Conservation (phyloP, 768 basidiomycete genomes). For the Ramaria sp. region DNA sequence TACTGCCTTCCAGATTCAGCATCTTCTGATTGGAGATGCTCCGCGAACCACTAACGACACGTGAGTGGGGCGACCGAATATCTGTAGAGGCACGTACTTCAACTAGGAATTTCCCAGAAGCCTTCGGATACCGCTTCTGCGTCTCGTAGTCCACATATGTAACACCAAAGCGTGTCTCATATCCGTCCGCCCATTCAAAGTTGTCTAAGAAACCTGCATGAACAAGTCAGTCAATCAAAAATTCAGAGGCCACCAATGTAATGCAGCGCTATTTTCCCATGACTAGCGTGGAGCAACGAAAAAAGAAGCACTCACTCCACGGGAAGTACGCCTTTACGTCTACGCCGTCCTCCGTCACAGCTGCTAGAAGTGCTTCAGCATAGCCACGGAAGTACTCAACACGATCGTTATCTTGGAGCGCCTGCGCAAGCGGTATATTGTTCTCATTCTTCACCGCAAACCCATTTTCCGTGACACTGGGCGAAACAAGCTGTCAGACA, state of each 20-base stretch:
- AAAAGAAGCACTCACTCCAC: constrained; percentile 39
- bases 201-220: constrained; percentile 51
- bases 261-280: background rate
- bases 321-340: constrained; percentile 55
- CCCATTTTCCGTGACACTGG: constrained; percentile 64
- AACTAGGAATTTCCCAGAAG: constrained; percentile 45
- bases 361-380: constrained; percentile 40
- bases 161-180: constrained; percentile 56
- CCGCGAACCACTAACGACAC: background rate
- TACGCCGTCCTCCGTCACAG: constrained; percentile 54
- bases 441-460: constrained; percentile 61
- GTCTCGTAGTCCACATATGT: constrained; percentile 65
- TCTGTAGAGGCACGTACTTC: constrained; percentile 28
- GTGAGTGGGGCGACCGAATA: background rate
- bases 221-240: background rate
- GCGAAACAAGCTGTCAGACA: background rate
- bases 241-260: background rate
- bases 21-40: background rate
- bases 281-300: background rate
- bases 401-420: constrained; percentile 48
- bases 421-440: constrained; percentile 39
- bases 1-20: background rate
- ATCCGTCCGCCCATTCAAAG: constrained; percentile 72
- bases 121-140: constrained; percentile 55
- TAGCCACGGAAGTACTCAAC: constrained; percentile 58